A percentile compares a stretch with the other conserved stretches of the same genome.
Conservation (phyloP, 768 basidiomycete species). For the Suillus cothurnatus region DNA sequence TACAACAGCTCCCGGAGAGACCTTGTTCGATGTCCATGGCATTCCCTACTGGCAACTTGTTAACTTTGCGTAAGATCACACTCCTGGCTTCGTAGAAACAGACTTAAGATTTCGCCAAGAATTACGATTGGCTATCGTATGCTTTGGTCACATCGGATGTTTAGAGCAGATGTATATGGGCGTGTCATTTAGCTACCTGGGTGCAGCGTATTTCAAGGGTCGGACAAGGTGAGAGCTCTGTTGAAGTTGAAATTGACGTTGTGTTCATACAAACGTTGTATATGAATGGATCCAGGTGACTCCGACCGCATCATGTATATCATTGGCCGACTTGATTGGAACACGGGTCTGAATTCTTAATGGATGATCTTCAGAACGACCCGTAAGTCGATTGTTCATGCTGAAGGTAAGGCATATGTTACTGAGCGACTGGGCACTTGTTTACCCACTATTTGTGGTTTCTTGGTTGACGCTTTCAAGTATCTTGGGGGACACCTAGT, state of each 20-base stretch:
- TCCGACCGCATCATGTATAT: conserved; percentile 73
- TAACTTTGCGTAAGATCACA: conserved; percentile 59
- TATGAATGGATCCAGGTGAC: conserved; percentile 46
- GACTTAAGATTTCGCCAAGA: conserved; percentile 33
- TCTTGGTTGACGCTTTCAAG: conserved; percentile 58
- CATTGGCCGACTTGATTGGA: not conserved
- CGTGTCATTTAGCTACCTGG: conserved; percentile 65
- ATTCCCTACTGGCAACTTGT: conserved; percentile 67
- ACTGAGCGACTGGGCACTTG: conserved; percentile 39
- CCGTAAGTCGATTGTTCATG: conserved; percentile 44
- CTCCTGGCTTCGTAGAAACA: not conserved
- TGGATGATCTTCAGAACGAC: conserved; percentile 68
- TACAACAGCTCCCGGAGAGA: conserved; percentile 44
- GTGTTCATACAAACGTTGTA: not conserved
- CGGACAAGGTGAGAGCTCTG: conserved; percentile 61
- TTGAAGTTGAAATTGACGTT: not conserved
- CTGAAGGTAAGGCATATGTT: conserved; percentile 28
- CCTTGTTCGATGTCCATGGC: conserved; percentile 55
- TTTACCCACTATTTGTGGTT: conserved; percentile 60
- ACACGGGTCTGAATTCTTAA: conserved; percentile 38
- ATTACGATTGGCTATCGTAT: conserved; percentile 80
- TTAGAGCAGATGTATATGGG: conserved; percentile 57
- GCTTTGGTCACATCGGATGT: conserved; percentile 76
- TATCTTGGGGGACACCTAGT: conserved; percentile 70
- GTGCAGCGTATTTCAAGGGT: conserved; percentile 76